Evolutionary conservation across 2,329 filamentous ascomycete species (phyloP), one percentile per base, ranked within the genome.

Genomic region (Apiospora arundinis): DNA sequence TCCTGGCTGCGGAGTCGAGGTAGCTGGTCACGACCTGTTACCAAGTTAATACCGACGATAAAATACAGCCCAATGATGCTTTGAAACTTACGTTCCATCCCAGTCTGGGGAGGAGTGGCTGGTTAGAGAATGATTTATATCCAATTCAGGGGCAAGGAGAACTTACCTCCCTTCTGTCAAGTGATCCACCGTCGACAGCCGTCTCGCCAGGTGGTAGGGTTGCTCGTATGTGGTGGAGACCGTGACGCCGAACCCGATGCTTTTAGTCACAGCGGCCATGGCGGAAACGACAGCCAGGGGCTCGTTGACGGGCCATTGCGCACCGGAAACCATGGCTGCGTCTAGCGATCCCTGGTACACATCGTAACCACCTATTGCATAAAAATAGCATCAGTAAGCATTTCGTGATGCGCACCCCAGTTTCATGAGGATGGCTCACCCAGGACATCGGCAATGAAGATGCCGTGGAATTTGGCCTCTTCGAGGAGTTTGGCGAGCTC

Each of bases 281-380:
- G 91, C 91, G 1, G 91, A 86, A 0, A 93, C 84, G 0, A 91
- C 86, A 1, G 87, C 86, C 2, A 93, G 77, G 0, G 91, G 92
- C 77, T 93, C 91, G 37, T 92, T 92, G 23, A 92, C 89, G 0
- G 91, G 92, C 88, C 90, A 93, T 79, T 93, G 91, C 0, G 91
- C 89, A 0, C 90, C 91, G 0, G 90, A 90, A 7, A 85, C 81
- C 37, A 91, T 86, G 0, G 90, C 89, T 0, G 91, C 87, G 1
- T 88, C 85, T 2, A 92, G 83, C 0, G 82, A 83, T 0, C 87
- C 87, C 69, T 88, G 89, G 79, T 92, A 93, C 2, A 93, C 90
- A 81, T 93, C 91, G 76, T 93, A 93, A 3, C 90, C 90, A 21
- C 90, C 91, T 80, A 11, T 69, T n/a, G n/a, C 21, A 45, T 14